Conservation (phyloP, 108 stramenopile genomes). For the Nitzschia sp. region DNA sequence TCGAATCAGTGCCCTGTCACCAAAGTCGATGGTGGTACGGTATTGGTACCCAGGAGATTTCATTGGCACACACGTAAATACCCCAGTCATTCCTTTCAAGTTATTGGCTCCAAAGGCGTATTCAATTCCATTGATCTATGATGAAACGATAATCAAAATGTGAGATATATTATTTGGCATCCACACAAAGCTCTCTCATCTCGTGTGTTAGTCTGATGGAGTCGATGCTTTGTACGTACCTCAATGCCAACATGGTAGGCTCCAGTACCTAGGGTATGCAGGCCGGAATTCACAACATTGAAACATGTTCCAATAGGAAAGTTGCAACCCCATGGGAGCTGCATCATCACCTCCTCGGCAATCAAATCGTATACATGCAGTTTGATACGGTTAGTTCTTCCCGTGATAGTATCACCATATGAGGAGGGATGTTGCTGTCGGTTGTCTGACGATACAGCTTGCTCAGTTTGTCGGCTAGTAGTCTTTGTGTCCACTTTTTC, state of each 20-base stretch:
- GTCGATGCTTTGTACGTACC: constrained; percentile 28
- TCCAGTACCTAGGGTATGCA: constrained; percentile 77
- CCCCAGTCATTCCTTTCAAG: constrained; percentile 65
- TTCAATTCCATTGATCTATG: constrained; percentile 71
- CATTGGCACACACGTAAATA: constrained; percentile 80
- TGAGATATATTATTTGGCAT: background rate
- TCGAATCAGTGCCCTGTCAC: constrained; percentile 43
- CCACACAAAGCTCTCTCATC: background rate
- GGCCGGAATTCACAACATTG: constrained; percentile 60
- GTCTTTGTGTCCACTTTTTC: background rate
- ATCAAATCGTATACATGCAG: constrained; percentile 80
- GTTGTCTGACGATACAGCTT: background rate
- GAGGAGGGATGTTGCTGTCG: background rate
- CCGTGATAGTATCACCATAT: too few species aligned
- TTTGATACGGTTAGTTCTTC: constrained; percentile 24
- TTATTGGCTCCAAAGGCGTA: constrained; percentile 77
- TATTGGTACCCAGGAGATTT: constrained; percentile 74
- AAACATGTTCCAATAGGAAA: constrained; percentile 78
- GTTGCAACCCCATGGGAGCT: constrained; percentile 66
- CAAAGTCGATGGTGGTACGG: constrained; percentile 73
- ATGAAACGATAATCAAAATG: too few species aligned
- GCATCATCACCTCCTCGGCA: constrained; percentile 54
- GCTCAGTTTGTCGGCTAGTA: background rate
- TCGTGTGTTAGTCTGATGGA: background rate
- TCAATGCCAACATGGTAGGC: constrained; percentile 85